These are phyloP conservation scores for Cladosporium sp. DNA, from an alignment of 2,329 filamentous ascomycete genomes.

Conservation along the genomic window DNA sequence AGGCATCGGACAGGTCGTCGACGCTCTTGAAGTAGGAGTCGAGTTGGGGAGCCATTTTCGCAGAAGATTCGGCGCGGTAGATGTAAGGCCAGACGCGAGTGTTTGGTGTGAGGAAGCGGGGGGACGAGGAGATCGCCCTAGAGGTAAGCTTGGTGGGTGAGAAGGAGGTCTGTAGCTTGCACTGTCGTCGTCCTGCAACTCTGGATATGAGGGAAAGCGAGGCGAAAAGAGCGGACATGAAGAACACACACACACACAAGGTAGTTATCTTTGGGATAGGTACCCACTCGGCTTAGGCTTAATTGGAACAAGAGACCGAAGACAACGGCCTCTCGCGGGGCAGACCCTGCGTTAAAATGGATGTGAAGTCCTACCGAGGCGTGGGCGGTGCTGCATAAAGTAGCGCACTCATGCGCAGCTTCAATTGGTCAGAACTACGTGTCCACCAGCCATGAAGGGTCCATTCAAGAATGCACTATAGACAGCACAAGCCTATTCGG, in stretches of 20 bases:
- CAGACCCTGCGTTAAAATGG: neutral
- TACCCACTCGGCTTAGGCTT: conserved; percentile 3
- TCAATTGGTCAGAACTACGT: neutral
- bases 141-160: neutral
- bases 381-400: neutral
- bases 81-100: conserved; percentile 47
- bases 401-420: too few species aligned
- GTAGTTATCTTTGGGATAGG: conserved; percentile 3
- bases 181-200: conserved; percentile 10
- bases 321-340: conserved; percentile 1
- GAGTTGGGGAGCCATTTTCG: conserved; percentile 79
- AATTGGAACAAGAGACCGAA: neutral
- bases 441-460: neutral
- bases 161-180: neutral
- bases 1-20: conserved; percentile 73
- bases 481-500: neutral
- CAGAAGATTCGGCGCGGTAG: conserved; percentile 40
- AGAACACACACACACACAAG: conserved; percentile 8
- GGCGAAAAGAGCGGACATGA: neutral
- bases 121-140: neutral
- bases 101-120: conserved; percentile 9
- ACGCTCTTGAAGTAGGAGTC: conserved; percentile 93
- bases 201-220: neutral
- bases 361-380: neutral
- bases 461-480: neutral